Evolutionary conservation across 116 monocot species (phyloP), one percentile per base, ranked within the genome.

Genomic region (Dioscorea cayenensis): DNA sequence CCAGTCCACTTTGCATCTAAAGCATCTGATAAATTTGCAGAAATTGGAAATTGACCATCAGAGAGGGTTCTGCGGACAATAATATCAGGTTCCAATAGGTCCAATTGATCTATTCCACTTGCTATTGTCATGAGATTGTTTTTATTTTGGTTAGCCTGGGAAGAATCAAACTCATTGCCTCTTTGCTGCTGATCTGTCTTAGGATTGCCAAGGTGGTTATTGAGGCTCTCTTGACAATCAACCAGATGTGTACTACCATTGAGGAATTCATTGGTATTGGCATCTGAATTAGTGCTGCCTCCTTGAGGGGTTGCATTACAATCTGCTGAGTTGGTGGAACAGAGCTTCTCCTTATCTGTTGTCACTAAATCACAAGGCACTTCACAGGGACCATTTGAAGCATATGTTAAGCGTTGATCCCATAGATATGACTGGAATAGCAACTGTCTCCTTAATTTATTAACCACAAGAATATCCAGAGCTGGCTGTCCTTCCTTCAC

Each of bases 371-470:
- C 36, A 77, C 65, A 66, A 48, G 55, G 51, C 58, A 66, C 60
- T 66, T 83, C 83, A 65, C 73, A 75, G 19, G 71, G 70, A 81
- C 58, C 69, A 77, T 27, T 80, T 61, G 83, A 58, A 78, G 90
- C 83, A 74, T 75, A 77, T 71, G 83, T 77, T 59, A 96, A 76
- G 2, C 88, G 84, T 81, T 88, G 85, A 72, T 90, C 86, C 97
- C 97, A 93, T 64, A 88, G 64, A 79, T 97, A 92, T 58, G 97
- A 82, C n/a, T 76, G 81, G 59, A 97, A 83, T 73, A 93, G 64
- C 70, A 97, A 79, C 72, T 88, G 82, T 58, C 88, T 77, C 63
- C 76, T 76, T 32, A 97, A 69, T 61, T 86, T 92, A 74, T 90
- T 97, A 71, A 97, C 59, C 64, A 88, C 90, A 36, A 97, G 86